These are phyloP conservation scores for Leishmania gerbilli DNA, from an alignment of 208 protist genomes.

Conservation along the genomic window DNA sequence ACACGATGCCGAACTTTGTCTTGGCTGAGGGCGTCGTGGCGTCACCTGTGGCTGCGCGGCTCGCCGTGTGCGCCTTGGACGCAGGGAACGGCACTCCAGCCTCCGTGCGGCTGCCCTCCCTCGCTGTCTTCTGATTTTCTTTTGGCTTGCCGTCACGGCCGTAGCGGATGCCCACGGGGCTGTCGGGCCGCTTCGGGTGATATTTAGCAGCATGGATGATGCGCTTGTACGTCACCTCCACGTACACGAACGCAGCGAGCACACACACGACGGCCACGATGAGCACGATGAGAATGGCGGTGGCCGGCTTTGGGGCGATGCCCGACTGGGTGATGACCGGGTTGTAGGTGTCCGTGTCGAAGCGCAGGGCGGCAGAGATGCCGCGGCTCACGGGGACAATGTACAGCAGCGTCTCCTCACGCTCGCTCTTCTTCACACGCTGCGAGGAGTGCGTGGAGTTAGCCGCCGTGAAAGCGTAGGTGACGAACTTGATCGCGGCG, in stretches of 20 bases:
- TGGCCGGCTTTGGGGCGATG: constrained; percentile 50
- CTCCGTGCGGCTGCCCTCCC: constrained; percentile 27
- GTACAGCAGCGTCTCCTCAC: constrained; percentile 62
- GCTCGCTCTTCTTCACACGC: constrained; percentile 40
- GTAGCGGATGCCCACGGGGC: constrained; percentile 60
- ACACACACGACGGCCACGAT: constrained; percentile 53
- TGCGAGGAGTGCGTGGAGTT: constrained; percentile 30
- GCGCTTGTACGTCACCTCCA: constrained; percentile 73
- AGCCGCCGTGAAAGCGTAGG: constrained; percentile 30
- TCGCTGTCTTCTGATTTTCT: constrained; percentile 23
- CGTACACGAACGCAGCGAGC: constrained; percentile 52
- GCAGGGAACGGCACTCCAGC: constrained; percentile 2
- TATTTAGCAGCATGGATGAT: constrained; percentile 75
- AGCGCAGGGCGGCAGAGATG: constrained; percentile 60
- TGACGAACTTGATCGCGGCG: constrained; percentile 62
- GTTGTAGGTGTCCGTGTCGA: constrained; percentile 61
- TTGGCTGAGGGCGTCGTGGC: constrained; percentile 17
- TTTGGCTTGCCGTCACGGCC: constrained; percentile 50
- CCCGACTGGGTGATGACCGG: constrained; percentile 29
- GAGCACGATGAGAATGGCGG: constrained; percentile 67
- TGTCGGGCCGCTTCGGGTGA: constrained; percentile 55
- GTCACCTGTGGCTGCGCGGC: constrained; percentile 5
- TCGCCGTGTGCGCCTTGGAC: constrained; percentile 7
- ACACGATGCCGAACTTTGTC: constrained; percentile 71
- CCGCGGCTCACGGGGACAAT: constrained; percentile 62